Evolutionary conservation across 768 basidiomycete species (phyloP).

Genomic region (Porphyrellus cyaneotinctus): DNA sequence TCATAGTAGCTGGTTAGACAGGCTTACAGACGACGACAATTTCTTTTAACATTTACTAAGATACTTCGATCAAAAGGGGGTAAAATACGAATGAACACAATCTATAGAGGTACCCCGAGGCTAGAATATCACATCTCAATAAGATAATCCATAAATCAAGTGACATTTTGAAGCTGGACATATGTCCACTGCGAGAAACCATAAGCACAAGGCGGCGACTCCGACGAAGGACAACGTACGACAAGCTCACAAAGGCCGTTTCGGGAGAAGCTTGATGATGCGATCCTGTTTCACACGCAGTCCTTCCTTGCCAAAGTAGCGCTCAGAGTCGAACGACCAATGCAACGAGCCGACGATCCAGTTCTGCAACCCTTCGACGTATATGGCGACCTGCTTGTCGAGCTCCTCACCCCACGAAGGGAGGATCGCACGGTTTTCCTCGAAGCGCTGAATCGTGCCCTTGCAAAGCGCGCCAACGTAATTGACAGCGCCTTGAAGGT

Average conservation of each 20-base stretch:
- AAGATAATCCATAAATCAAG: conserved; percentile 10
- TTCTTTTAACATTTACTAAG: conserved; percentile 1
- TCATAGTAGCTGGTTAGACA: conserved; percentile 1
- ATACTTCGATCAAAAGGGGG: not conserved
- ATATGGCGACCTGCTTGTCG: conserved; percentile 53
- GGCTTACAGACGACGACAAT: not conserved
- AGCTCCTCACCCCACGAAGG: conserved; percentile 63
- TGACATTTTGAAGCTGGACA: not conserved
- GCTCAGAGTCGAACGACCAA: conserved; percentile 67
- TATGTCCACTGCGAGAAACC: not conserved
- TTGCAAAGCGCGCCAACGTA: conserved; percentile 60
- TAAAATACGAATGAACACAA: conserved; percentile 13
- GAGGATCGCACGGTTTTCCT: conserved; percentile 41
- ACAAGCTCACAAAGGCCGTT: conserved; percentile 20
- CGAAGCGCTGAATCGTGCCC: conserved; percentile 51
- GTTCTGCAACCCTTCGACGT: conserved; percentile 60
- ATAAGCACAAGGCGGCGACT: not conserved
- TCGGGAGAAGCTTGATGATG: conserved; percentile 48
- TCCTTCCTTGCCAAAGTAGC: conserved; percentile 65
- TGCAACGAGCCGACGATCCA: conserved; percentile 72
- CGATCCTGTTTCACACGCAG: conserved; percentile 50
- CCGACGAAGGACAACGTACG: not conserved
- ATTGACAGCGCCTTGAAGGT: conserved; percentile 60
- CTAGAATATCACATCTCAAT: conserved; percentile 5
- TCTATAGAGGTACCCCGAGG: not conserved